Evolutionary conservation across 805 yeast species (phyloP).

Genomic region (Brettanomyces nanus): DNA sequence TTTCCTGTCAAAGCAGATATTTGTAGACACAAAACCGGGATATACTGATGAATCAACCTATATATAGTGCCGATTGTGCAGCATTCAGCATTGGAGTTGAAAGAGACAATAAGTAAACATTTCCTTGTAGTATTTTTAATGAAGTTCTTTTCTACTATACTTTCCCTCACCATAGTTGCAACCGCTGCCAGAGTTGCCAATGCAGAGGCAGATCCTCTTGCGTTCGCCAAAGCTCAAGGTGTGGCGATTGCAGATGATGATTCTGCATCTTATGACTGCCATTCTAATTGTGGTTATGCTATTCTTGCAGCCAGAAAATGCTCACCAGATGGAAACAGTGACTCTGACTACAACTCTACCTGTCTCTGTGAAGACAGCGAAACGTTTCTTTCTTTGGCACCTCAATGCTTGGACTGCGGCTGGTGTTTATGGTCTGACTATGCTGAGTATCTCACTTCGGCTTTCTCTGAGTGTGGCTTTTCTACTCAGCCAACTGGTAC

Average conservation of each 20-base stretch:
- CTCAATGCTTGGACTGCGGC: slow-evolving; percentile 29
- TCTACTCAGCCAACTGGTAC: slow-evolving; percentile 28
- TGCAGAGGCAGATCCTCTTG: slow-evolving; percentile 18
- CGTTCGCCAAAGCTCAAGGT: slow-evolving; percentile 20
- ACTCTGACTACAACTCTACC: slow-evolving; percentile 21
- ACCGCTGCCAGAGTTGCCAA: too few species aligned
- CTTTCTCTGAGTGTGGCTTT: slow-evolving; percentile 22
- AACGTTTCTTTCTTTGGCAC: slow-evolving; percentile 19
- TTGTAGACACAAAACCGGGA: too few species aligned
- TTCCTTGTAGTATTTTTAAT: too few species aligned
- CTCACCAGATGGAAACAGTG: slow-evolving; percentile 16
- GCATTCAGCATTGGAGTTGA: too few species aligned
- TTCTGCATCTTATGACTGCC: slow-evolving; percentile 25
- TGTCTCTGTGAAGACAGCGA: slow-evolving; percentile 25
- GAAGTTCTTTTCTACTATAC: too few species aligned
- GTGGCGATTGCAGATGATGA: slow-evolving; percentile 17
- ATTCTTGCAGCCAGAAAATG: slow-evolving; percentile 26
- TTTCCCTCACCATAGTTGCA: too few species aligned
- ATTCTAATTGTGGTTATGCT: slow-evolving; percentile 26
- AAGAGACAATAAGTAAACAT: too few species aligned
- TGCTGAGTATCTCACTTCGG: slow-evolving; percentile 20
- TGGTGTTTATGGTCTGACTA: slow-evolving; percentile 31
- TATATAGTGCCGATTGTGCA: too few species aligned
- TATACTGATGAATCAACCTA: too few species aligned
- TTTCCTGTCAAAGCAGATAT: too few species aligned